These are phyloP conservation scores for Vigna reflexopilosa DNA, from an alignment of 306 rosid genomes.

Conservation along the genomic window DNA sequence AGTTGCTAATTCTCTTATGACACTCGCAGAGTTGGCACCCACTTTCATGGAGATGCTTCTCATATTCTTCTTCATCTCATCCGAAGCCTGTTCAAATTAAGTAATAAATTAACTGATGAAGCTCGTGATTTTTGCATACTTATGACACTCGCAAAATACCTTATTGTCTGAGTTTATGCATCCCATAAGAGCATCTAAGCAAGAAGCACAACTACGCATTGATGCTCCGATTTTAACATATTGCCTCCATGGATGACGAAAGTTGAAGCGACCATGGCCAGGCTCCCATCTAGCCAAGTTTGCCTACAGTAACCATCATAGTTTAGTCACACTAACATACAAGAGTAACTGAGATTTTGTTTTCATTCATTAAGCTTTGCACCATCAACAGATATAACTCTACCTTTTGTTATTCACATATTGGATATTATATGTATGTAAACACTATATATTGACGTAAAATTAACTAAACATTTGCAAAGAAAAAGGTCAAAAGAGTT, in stretches of 20 bases:
- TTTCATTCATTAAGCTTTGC: no score
- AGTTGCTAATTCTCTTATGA: constrained; percentile 66
- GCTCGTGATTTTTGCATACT: no score
- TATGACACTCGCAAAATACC: constrained; percentile 41
- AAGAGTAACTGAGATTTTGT: neutral
- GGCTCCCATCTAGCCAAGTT: constrained; percentile 96
- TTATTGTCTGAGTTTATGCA: constrained; percentile 63
- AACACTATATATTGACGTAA: neutral
- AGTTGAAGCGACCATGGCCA: constrained; percentile 77
- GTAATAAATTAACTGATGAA: neutral
- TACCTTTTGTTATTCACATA: neutral
- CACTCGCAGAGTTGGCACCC: constrained; percentile 51
- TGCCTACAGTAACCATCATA: constrained; percentile 53
- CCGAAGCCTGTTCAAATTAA: constrained; percentile 52
- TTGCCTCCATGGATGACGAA: constrained; percentile 87
- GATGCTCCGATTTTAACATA: constrained; percentile 77
- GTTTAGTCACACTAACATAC: constrained; percentile 17
- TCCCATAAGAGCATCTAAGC: constrained; percentile 81
- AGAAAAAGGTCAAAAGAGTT: neutral
- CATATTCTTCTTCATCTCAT: constrained; percentile 56
- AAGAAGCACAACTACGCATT: constrained; percentile 78
- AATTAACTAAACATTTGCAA: neutral
- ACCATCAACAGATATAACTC: no score
- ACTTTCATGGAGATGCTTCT: constrained; percentile 54
- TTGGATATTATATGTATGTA: neutral